These are phyloP conservation scores for Leonotis leonurus DNA, from an alignment of 257 asterid species.

Conservation along the genomic window DNA sequence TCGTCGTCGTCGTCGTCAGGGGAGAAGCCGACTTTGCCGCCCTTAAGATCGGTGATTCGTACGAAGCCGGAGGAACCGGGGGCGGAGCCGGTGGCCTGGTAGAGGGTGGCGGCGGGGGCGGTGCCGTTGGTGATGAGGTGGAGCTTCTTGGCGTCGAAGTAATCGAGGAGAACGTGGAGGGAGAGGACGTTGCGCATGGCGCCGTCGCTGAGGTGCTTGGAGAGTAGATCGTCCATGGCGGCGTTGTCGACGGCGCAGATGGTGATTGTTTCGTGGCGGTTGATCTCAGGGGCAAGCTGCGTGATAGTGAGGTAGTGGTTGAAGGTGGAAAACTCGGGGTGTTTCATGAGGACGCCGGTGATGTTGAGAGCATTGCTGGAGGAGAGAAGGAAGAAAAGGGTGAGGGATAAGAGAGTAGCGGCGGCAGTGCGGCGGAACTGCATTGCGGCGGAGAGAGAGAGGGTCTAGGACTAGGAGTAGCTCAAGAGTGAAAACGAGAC, in stretches of 20 bases:
- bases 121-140: constrained; percentile 60
- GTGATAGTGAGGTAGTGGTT: constrained; percentile 54
- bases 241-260: constrained; percentile 57
- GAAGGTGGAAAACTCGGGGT: constrained; percentile 51
- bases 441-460: constrained; percentile 31
- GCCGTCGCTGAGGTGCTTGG: constrained; percentile 34
- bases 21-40: constrained; percentile 60
- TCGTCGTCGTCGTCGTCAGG: constrained; percentile 23
- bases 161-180: constrained; percentile 66
- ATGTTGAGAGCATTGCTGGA: constrained; percentile 47
- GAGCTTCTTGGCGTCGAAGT: constrained; percentile 61
- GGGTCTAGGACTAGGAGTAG: too few species aligned
- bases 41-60: constrained; percentile 45
- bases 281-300: constrained; percentile 57
- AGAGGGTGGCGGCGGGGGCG: constrained; percentile 66
- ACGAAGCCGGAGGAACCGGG: constrained; percentile 65
- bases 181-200: constrained; percentile 48
- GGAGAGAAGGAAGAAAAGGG: constrained; percentile 22
- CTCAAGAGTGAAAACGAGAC: neutral
- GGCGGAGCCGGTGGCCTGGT: constrained; percentile 69
- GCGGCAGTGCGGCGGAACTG: constrained; percentile 30
- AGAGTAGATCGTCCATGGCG: constrained; percentile 56
- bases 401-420: constrained; percentile 17
- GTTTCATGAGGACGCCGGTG: constrained; percentile 42
- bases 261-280: constrained; percentile 53